Conservation (phyloP, 805 yeast genomes). For the Cyberlindnera mycetangii region DNA sequence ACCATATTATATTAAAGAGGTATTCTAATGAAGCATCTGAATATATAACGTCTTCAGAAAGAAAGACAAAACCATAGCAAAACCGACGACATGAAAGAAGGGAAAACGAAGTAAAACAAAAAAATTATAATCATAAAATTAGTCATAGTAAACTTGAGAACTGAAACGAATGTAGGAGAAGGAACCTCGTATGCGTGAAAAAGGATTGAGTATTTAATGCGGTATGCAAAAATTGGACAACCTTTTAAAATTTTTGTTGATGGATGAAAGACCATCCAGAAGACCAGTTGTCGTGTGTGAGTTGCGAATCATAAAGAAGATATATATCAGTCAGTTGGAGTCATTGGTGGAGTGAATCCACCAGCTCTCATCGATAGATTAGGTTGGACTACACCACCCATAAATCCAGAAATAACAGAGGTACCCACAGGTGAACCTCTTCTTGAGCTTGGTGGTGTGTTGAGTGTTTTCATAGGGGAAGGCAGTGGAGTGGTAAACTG, state of each 20-base stretch:
- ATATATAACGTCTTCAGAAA: neutral
- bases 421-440: conserved; percentile 28
- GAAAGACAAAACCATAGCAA: neutral
- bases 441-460: conserved; percentile 29
- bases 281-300: neutral
- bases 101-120: neutral
- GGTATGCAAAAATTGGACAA: too few relatives aligned
- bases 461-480: conserved; percentile 16
- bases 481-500: conserved; percentile 15
- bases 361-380: conserved; percentile 3
- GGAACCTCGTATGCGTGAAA: too few relatives aligned
- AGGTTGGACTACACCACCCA: conserved; percentile 12
- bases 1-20: neutral
- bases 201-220: too few relatives aligned
- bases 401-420: conserved; percentile 8
- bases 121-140: neutral
- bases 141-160: neutral
- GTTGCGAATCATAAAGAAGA: neutral
- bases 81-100: neutral
- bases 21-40: neutral
- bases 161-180: too few relatives aligned
- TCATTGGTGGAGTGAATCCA: conserved; percentile 24
- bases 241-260: too few relatives aligned
- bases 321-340: conserved; percentile 18
- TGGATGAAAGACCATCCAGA: neutral